Conservation (phyloP, 1,139 yeast species). For the Debaryomycetaceae sp. region DNA sequence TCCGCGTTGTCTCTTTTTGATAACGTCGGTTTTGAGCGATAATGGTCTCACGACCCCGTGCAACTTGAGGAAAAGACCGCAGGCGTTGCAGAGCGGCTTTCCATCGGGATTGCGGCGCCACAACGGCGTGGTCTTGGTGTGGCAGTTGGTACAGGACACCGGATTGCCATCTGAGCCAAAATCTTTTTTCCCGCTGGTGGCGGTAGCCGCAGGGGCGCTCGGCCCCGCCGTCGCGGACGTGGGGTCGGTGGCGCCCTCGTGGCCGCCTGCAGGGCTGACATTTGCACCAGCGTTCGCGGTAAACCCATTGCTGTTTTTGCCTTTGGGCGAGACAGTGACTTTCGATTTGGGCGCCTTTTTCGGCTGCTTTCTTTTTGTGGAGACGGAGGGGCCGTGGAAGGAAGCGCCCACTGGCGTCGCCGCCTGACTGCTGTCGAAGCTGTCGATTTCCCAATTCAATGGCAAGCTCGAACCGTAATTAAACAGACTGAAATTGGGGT, state of each 20-base stretch:
- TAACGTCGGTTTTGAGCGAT: conserved; percentile 82
- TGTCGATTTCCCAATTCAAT: conserved; percentile 6
- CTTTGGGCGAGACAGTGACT: no score
- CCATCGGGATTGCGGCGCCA: conserved; percentile 58
- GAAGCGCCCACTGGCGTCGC: conserved; percentile 4
- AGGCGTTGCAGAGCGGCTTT: conserved; percentile 54
- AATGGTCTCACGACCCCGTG: conserved; percentile 58
- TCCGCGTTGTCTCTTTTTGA: conserved; percentile 56
- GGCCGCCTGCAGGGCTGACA: no score
- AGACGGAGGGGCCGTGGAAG: conserved; percentile 1
- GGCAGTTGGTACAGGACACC: conserved; percentile 46
- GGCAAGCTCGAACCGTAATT: conserved; percentile 5
- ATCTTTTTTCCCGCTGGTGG: conserved; percentile 8
- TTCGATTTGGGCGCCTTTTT: no score
- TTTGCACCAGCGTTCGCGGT: no score
- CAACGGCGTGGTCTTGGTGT: conserved; percentile 53
- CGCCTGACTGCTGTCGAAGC: not conserved
- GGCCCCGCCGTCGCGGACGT: not conserved
- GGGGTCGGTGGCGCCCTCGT: no score
- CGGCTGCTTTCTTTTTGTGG: no score
- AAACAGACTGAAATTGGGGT: conserved; percentile 3
- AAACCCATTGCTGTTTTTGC: no score
- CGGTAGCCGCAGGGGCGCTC: conserved; percentile 10
- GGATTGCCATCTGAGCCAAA: conserved; percentile 9
- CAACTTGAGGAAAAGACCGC: conserved; percentile 53